These are phyloP conservation scores for Rhizopogon vulgaris DNA, from an alignment of 768 basidiomycete genomes.

Conservation along the genomic window DNA sequence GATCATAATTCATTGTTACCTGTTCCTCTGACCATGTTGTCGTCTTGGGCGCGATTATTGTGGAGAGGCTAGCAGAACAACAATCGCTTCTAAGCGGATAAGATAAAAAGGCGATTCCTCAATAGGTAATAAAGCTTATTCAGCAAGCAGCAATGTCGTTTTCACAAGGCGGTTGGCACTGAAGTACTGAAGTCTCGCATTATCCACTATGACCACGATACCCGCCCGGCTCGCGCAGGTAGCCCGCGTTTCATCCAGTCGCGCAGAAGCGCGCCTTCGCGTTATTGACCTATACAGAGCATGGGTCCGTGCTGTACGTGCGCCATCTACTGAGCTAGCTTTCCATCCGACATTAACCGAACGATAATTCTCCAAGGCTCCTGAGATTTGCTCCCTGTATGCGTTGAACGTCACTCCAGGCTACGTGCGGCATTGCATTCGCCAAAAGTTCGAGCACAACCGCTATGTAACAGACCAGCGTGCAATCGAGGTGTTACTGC, in stretches of 20 bases:
- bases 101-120: slow-evolving; percentile 10
- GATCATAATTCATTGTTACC: slow-evolving; percentile 9
- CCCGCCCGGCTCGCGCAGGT: slow-evolving; percentile 80
- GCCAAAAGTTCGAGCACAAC: slow-evolving; percentile 84
- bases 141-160: slow-evolving; percentile 1
- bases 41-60: neutral
- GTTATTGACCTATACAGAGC: slow-evolving; percentile 79
- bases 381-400: slow-evolving; percentile 81
- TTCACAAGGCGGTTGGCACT: too few relatives aligned
- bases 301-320: slow-evolving; percentile 88
- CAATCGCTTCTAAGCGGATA: slow-evolving; percentile 1
- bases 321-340: neutral
- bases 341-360: slow-evolving; percentile 1
- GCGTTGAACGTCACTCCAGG: slow-evolving; percentile 74
- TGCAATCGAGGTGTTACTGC: slow-evolving; percentile 78
- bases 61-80: neutral
- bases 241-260: slow-evolving; percentile 49
- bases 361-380: slow-evolving; percentile 52
- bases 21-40: slow-evolving; percentile 27
- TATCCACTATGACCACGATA: slow-evolving; percentile 68
- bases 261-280: slow-evolving; percentile 59
- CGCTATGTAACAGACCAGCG: slow-evolving; percentile 74
- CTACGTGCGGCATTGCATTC: slow-evolving; percentile 73
- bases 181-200: too few relatives aligned
- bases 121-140: slow-evolving; percentile 8